phyloP scores from a whole-genome alignment of 1,284 basidiomycete species.

The Cerrena zonata region DNA sequence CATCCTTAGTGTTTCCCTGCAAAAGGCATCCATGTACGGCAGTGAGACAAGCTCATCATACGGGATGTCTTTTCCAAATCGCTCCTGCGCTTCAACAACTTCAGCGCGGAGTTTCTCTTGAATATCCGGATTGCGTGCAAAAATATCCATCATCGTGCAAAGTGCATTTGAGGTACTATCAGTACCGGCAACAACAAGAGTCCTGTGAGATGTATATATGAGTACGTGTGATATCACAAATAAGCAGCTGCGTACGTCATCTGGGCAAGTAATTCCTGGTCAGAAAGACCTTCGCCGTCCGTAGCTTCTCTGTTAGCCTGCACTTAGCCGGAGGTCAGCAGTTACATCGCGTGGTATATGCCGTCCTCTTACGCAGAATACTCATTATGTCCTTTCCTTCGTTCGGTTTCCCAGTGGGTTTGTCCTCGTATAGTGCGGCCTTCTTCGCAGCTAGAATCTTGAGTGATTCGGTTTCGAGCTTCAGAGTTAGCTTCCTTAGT shows the following conservation, averaged over 20 bases:
- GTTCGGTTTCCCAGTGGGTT: conserved; percentile 11
- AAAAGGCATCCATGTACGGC: not conserved
- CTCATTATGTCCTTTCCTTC: conserved; percentile 23
- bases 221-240: conserved; percentile 11
- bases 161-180: conserved; percentile 7
- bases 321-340: not conserved
- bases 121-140: conserved; percentile 1
- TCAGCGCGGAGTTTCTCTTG: conserved; percentile 3
- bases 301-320: conserved; percentile 20
- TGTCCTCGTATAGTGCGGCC: conserved; percentile 15
- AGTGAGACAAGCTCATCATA: not conserved
- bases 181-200: conserved; percentile 15
- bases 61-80: conserved; percentile 6
- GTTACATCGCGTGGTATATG: not conserved
- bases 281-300: conserved; percentile 10
- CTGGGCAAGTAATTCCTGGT: conserved; percentile 1
- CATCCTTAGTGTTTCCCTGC: conserved; percentile 25
- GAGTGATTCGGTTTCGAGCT: conserved; percentile 12
- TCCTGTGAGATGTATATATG: not conserved
- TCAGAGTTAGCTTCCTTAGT: conserved; percentile 10
- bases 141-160: conserved; percentile 4
- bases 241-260: not conserved
- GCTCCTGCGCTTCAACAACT: not conserved
- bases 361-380: conserved; percentile 17
- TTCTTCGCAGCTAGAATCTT: conserved; percentile 18